Evolutionary conservation across 225 moss, liverwort and hornwort genomes (phyloP).

Genomic region (Pseudoscleropodium purum): DNA sequence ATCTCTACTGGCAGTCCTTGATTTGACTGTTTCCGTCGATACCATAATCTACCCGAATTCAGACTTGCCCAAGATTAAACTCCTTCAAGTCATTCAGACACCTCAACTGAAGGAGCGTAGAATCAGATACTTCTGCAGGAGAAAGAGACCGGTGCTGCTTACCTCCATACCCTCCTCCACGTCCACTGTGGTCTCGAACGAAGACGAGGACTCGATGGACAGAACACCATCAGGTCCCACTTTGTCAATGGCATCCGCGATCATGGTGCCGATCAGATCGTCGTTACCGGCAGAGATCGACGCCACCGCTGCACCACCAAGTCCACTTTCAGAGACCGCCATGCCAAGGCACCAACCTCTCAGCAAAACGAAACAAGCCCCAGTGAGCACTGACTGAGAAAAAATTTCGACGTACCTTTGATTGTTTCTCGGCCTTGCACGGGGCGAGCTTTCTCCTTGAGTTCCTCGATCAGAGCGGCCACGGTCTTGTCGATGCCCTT

Average conservation of each 20-base stretch:
- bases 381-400: too few species aligned
- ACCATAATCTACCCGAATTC: not conserved
- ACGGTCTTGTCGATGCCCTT: slow-evolving; percentile 95
- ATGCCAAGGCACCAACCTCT: not conserved
- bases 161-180: slow-evolving; percentile 99
- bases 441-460: slow-evolving; percentile 50
- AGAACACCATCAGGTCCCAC: slow-evolving; percentile 93
- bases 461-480: slow-evolving; percentile 51
- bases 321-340: not conserved
- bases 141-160: not conserved
- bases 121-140: too few species aligned
- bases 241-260: slow-evolving; percentile 96
- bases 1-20: too few species aligned
- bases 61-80: not conserved
- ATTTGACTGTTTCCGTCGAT: not conserved
- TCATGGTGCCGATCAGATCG: slow-evolving; percentile 75
- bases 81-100: not conserved
- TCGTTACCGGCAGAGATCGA: slow-evolving; percentile 83
- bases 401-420: slow-evolving; percentile 18
- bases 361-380: not conserved
- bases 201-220: slow-evolving; percentile 94
- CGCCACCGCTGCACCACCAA: slow-evolving; percentile 57
- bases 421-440: slow-evolving; percentile 90
- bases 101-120: not conserved
- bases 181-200: slow-evolving; percentile 78